Percentiles rank a stretch among this genome's conserved stretches.
Evolutionary conservation across 148 eudicot species (phyloP).

Genomic region (Amaranthus cruentus): DNA sequence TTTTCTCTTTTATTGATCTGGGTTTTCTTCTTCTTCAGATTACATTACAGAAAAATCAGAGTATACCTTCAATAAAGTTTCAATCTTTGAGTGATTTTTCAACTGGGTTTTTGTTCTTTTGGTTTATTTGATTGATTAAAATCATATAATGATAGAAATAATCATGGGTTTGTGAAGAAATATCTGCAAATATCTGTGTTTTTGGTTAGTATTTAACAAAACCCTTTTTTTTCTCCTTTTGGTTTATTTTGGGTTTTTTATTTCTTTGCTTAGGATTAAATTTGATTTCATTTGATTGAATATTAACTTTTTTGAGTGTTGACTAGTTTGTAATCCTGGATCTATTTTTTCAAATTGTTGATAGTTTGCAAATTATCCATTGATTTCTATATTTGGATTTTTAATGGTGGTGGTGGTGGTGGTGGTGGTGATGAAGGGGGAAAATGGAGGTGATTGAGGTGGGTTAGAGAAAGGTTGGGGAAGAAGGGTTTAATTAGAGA

Average conservation of each 20-base stretch:
- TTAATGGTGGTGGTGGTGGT: not conserved
- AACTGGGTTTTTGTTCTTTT: constrained; percentile 21
- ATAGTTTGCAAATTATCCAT: not conserved
- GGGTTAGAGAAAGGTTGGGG: no score
- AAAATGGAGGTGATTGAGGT: no score
- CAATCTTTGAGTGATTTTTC: constrained; percentile 9
- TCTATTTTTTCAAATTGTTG: constrained; percentile 10
- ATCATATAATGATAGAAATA: not conserved
- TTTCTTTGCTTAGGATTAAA: not conserved
- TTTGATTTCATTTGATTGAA: constrained; percentile 20
- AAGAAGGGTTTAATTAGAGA: no score
- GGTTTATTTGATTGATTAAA: not conserved
- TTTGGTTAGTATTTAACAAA: constrained; percentile 14
- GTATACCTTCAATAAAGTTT: not conserved
- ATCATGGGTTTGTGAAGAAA: constrained; percentile 23
- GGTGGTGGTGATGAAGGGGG: no score
- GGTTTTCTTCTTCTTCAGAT: constrained; percentile 9
- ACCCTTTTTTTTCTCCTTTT: not conserved
- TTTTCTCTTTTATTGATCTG: constrained; percentile 17
- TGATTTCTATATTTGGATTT: constrained; percentile 3
- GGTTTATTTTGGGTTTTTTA: not conserved
- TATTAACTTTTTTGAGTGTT: constrained; percentile 7
- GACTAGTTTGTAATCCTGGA: constrained; percentile 26
- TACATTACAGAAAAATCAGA: not conserved
- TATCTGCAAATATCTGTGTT: constrained; percentile 12